Percentiles rank a stretch among this genome's conserved stretches.
Evolutionary conservation across 169 alveolate species (phyloP).

Genomic region (Cryptosporidium viatorum): DNA sequence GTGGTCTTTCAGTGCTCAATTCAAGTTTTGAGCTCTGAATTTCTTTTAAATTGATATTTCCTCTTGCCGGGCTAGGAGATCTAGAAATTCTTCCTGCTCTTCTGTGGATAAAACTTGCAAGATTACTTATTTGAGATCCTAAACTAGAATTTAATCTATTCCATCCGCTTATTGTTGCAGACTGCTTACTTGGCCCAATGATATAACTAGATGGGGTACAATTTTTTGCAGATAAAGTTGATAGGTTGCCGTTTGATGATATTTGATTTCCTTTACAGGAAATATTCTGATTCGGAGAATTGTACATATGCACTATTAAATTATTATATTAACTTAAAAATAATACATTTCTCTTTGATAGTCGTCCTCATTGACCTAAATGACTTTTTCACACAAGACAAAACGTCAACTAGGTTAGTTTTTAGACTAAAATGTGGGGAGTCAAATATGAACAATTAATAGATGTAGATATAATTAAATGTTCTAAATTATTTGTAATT

Average conservation of each 20-base stretch:
- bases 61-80: constrained; percentile 69
- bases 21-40: background rate
- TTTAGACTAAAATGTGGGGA: background rate
- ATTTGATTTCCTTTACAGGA: background rate
- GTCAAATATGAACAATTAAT: background rate
- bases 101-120: constrained; percentile 65
- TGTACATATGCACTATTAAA: constrained; percentile 24
- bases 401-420: constrained; percentile 54
- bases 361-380: background rate
- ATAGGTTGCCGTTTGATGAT: constrained; percentile 2
- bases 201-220: constrained; percentile 23
- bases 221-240: background rate
- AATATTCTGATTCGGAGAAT: background rate
- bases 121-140: constrained; percentile 29
- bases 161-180: constrained; percentile 50
- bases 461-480: background rate
- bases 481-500: background rate
- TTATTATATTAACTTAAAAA: background rate
- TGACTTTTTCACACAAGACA: constrained; percentile 71
- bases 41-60: background rate
- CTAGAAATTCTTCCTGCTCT: constrained; percentile 73
- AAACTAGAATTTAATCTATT: constrained; percentile 24
- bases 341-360: background rate
- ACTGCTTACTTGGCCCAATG: constrained; percentile 72
- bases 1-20: background rate